Evolutionary conservation across 2,329 filamentous ascomycete species (phyloP).

Genomic region (Cryphonectria parasitica): DNA sequence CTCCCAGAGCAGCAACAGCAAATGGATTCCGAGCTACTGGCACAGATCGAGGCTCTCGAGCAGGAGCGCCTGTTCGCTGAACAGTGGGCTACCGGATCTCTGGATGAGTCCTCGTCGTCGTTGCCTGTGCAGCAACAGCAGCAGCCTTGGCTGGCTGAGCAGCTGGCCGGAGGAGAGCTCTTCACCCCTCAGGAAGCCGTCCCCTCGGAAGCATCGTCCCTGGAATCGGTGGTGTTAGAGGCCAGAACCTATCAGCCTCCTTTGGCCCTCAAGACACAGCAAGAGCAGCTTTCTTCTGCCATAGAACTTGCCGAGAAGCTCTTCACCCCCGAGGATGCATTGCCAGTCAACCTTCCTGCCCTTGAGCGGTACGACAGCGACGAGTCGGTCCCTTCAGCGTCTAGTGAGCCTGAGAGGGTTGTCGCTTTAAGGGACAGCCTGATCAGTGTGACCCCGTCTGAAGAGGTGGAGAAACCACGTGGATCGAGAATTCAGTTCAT

Average conservation of each 20-base stretch:
- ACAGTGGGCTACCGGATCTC: constrained; percentile 29
- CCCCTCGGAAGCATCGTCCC: not conserved
- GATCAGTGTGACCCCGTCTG: constrained; percentile 1
- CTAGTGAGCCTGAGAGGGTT: constrained; percentile 11
- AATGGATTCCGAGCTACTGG: constrained; percentile 26
- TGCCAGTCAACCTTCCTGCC: constrained; percentile 5
- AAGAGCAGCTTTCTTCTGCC: constrained; percentile 3
- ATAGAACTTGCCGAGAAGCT: constrained; percentile 9
- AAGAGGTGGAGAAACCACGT: constrained; percentile 6
- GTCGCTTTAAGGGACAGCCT: constrained; percentile 22
- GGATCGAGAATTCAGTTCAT: constrained; percentile 23
- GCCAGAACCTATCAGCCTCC: constrained; percentile 11
- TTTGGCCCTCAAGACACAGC: not conserved
- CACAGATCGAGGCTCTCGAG: constrained; percentile 40
- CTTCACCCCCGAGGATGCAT: constrained; percentile 16
- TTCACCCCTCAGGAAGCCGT: not conserved
- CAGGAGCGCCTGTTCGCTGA: constrained; percentile 38
- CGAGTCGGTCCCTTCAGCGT: constrained; percentile 8
- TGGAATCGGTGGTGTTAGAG: not conserved
- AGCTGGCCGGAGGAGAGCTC: not conserved
- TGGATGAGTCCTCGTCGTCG: not conserved
- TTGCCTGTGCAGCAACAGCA: not conserved
- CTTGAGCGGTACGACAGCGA: constrained; percentile 14
- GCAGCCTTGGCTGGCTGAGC: not conserved
- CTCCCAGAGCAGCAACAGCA: not conserved